A percentile compares a stretch with the other conserved stretches of the same genome.
phyloP scores from a whole-genome alignment of 805 yeast genomes.

The Saturnispora bothae region DNA sequence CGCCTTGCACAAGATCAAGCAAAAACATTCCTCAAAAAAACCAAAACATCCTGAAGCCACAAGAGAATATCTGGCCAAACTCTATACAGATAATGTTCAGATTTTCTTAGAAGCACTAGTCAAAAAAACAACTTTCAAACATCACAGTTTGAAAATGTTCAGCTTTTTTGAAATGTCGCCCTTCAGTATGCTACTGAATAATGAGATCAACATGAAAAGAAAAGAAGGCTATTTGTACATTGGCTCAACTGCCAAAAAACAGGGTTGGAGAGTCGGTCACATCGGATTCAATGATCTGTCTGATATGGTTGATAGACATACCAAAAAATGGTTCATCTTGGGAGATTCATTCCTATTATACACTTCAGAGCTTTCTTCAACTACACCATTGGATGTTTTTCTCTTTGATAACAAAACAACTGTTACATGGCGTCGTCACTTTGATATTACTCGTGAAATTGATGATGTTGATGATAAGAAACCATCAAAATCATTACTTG shows the following conservation, averaged over 20 bases:
- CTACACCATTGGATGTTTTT: constrained; percentile 86
- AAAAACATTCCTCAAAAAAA: neutral
- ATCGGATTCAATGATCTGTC: constrained; percentile 65
- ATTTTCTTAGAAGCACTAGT: constrained; percentile 57
- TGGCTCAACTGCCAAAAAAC: constrained; percentile 73
- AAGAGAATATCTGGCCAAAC: constrained; percentile 15
- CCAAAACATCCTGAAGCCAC: neutral
- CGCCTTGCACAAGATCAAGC: neutral
- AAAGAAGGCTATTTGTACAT: constrained; percentile 82
- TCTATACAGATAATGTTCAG: constrained; percentile 42
- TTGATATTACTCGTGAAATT: constrained; percentile 26
- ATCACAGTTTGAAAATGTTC: constrained; percentile 74
- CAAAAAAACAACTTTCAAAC: constrained; percentile 49
- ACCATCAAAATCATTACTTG: neutral
- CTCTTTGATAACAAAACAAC: no score
- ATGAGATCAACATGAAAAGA: constrained; percentile 73
- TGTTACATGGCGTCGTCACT: no score
- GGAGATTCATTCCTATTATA: constrained; percentile 77
- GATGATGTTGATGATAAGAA: constrained; percentile 22
- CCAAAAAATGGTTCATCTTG: constrained; percentile 85
- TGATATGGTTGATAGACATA: constrained; percentile 84
- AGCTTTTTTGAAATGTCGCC: constrained; percentile 89
- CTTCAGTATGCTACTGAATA: constrained; percentile 68
- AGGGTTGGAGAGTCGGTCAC: constrained; percentile 95
- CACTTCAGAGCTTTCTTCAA: constrained; percentile 76